Base-by-base conservation (phyloP, 495 filamentous ascomycete species). In the Extremus antarcticus region DNA sequence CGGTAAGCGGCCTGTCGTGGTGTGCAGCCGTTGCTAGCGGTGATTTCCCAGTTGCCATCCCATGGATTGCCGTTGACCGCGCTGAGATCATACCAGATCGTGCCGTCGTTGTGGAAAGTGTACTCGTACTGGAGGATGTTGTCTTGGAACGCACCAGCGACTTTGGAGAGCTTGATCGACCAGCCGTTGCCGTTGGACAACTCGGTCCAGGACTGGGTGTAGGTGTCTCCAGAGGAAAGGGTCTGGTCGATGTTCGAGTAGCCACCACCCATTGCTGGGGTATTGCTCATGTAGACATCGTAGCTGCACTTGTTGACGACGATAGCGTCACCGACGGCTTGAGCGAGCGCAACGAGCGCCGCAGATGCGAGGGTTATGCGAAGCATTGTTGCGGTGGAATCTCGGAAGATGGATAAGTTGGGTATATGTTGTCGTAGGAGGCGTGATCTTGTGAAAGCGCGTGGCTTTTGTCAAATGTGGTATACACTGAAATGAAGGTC, bases 121-220 rank as follows among this genome's bases (percentile, higher is more conserved):
- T 58, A 62, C 53, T 65, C 62, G 47, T 62, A 65, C 43, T 65
- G 62, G 48, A 65, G 49, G 56, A 65, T 57, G 54, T 62, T 56
- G 38, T 9, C 38, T 3, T 20, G 17, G 39, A 51, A 43, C 4
- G 29, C 29, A 13, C 22, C 8, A 15, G 1, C 46, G 32, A 43
- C 25, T 50, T 62, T 56, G 53, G 55, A 56, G 2, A 65, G 50
- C 59, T 65, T 65, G 59, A 65, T 62, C 1, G 62, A 65, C 62
- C 62, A 65, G 21, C 62, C 62, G 17, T 51, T 23, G 19, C 25
- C 17, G 53, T 62, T 62, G 52, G 47, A 24, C 8, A 65, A 51
- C 59, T 62, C 38, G 39, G 62, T 65, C 55, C 56, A 65, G 19
- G 54, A 29, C 56, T 62, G 59, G 0, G 46, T 43, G 47, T 43